Conservation (phyloP, 768 basidiomycete genomes). For the Guyanaporus albipodus region DNA sequence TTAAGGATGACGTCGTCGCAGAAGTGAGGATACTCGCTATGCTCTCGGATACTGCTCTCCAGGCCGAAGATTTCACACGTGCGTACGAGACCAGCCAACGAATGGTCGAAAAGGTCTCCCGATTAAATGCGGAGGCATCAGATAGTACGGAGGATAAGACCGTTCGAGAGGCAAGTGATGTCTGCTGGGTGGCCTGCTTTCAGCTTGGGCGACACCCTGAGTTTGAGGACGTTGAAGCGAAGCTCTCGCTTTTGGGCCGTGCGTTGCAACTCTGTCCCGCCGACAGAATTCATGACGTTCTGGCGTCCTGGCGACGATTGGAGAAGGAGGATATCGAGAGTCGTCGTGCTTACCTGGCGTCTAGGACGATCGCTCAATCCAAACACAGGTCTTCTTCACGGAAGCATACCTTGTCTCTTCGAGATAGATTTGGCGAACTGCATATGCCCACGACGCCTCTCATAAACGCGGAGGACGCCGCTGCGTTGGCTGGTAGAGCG, state of each 20-base stretch:
- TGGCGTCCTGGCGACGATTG: slow-evolving; percentile 70
- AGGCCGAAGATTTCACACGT: slow-evolving; percentile 70
- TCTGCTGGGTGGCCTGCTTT: slow-evolving; percentile 89
- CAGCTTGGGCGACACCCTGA: slow-evolving; percentile 82
- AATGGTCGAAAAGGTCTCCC: slow-evolving; percentile 64
- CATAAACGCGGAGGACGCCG: slow-evolving; percentile 71
- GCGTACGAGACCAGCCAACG: slow-evolving; percentile 69
- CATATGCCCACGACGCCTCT: slow-evolving; percentile 67
- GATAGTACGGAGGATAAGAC: slow-evolving; percentile 35
- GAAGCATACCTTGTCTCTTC: slow-evolving; percentile 50
- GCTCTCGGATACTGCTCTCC: slow-evolving; percentile 85
- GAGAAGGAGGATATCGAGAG: slow-evolving; percentile 60
- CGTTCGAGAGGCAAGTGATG: slow-evolving; percentile 62
- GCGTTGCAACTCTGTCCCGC: slow-evolving; percentile 85
- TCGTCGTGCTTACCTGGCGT: slow-evolving; percentile 42
- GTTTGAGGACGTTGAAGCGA: slow-evolving; percentile 62
- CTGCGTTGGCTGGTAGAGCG: slow-evolving; percentile 75
- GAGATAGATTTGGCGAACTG: slow-evolving; percentile 59
- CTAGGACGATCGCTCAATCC: slow-evolving; percentile 18
- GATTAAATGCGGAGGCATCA: slow-evolving; percentile 38
- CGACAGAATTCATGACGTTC: slow-evolving; percentile 73
- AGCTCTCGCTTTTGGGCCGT: slow-evolving; percentile 68
- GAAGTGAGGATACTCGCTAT: slow-evolving; percentile 83
- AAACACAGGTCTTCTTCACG: slow-evolving; percentile 21
- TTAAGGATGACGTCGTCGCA: slow-evolving; percentile 62